Conservation (phyloP, 768 basidiomycete genomes). For the Suillus americanus region DNA sequence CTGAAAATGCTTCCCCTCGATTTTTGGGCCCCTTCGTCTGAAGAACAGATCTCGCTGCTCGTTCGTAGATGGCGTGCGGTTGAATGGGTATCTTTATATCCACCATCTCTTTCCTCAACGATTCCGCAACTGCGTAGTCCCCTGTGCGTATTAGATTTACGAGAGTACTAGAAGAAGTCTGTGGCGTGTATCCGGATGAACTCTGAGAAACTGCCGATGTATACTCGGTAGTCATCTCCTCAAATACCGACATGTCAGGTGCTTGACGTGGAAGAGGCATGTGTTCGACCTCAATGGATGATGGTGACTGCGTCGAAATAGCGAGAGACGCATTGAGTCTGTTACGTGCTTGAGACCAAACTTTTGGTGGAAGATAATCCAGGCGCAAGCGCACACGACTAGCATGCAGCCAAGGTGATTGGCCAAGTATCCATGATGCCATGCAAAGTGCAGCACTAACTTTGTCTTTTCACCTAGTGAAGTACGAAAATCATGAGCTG, state of each 20-base stretch:
- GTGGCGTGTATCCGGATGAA: constrained; percentile 19
- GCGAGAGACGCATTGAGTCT: constrained; percentile 26
- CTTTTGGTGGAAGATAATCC: constrained; percentile 12
- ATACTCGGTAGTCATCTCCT: constrained; percentile 36
- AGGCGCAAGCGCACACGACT: constrained; percentile 16
- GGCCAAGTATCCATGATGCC: constrained; percentile 25
- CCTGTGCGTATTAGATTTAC: constrained; percentile 20
- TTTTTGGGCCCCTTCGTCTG: constrained; percentile 13
- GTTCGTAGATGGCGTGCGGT: constrained; percentile 35
- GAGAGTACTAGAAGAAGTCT: constrained; percentile 24
- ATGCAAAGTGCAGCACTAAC: constrained; percentile 11
- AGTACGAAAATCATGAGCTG: neutral
- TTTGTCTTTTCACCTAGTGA: neutral
- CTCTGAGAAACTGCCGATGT: constrained; percentile 11
- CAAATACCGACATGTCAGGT: constrained; percentile 37
- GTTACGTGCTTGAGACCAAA: constrained; percentile 20
- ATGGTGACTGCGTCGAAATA: constrained; percentile 28
- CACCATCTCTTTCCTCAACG: constrained; percentile 40
- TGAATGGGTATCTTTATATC: constrained; percentile 38
- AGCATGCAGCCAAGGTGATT: constrained; percentile 14
- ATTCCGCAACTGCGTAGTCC: constrained; percentile 29
- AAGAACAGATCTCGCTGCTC: constrained; percentile 27
- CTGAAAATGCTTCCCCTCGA: constrained; percentile 27
- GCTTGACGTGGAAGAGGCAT: constrained; percentile 33
- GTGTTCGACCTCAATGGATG: constrained; percentile 34